phyloP scores from a whole-genome alignment of 768 basidiomycete species.

The Russula ochroleuca region DNA sequence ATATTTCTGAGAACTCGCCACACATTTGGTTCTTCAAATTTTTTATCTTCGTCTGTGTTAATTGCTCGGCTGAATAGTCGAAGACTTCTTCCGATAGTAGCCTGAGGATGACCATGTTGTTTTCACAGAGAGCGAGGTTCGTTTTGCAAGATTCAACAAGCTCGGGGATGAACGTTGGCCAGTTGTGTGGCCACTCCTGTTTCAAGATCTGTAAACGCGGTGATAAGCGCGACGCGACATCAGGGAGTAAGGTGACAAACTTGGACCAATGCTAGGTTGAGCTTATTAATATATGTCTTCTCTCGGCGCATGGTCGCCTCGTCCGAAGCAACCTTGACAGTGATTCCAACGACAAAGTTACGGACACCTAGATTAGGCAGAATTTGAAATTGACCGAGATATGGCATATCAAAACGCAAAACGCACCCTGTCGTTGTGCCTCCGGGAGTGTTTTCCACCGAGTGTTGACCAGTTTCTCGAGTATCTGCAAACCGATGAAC shows the following conservation, averaged over 20 bases:
- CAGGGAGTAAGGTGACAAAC: slow-evolving; percentile 40
- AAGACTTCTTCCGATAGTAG: slow-evolving; percentile 98
- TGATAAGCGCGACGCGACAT: slow-evolving; percentile 5
- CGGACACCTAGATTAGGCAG: slow-evolving; percentile 64
- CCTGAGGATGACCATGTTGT: slow-evolving; percentile 98
- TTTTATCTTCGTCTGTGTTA: slow-evolving; percentile 98
- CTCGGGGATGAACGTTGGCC: slow-evolving; percentile 96
- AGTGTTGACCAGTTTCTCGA: slow-evolving; percentile 91
- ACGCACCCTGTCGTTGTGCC: slow-evolving; percentile 81
- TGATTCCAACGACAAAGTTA: slow-evolving; percentile 92
- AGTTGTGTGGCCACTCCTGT: slow-evolving; percentile 99
- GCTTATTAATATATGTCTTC: slow-evolving; percentile 92
- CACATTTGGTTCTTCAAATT: slow-evolving; percentile 98
- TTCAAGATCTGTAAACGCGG: slow-evolving; percentile 75
- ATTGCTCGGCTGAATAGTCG: slow-evolving; percentile 96
- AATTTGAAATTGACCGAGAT: slow-evolving; percentile 13
- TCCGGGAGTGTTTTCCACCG: slow-evolving; percentile 96
- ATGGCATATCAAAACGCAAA: slow-evolving; percentile 19
- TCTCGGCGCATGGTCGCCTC: slow-evolving; percentile 84
- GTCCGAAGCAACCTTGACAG: slow-evolving; percentile 90
- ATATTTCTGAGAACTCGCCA: slow-evolving; percentile 94
- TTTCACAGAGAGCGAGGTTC: slow-evolving; percentile 94
- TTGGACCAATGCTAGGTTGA: slow-evolving; percentile 94
- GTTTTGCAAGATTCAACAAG: slow-evolving; percentile 97
- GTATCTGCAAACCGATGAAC: slow-evolving; percentile 89